These are phyloP conservation scores for Suillus weaverae DNA, from an alignment of 768 basidiomycete species.

Conservation along the genomic window DNA sequence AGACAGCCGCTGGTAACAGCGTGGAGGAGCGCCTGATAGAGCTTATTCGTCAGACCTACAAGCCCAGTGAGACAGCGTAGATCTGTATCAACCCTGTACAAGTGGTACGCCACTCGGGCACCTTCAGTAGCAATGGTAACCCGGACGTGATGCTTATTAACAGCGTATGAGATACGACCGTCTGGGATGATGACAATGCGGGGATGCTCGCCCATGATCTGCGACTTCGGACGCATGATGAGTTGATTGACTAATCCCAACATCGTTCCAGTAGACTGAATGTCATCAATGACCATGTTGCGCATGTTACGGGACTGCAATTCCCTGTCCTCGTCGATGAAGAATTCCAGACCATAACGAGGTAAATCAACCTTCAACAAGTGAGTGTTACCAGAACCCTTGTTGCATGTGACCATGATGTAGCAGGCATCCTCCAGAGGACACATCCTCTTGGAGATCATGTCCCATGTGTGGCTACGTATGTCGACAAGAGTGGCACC, in stretches of 20 bases:
- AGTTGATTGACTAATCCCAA: conserved; percentile 43
- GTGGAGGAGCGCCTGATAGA: conserved; percentile 46
- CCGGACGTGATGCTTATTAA: conserved; percentile 18
- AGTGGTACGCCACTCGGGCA: conserved; percentile 21
- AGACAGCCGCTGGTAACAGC: conserved; percentile 40
- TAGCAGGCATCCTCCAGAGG: conserved; percentile 25
- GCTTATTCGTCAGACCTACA: conserved; percentile 25
- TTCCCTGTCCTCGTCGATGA: conserved; percentile 30
- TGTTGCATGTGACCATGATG: conserved; percentile 22
- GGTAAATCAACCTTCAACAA: conserved; percentile 36
- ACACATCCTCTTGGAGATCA: conserved; percentile 24
- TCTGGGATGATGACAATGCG: conserved; percentile 40
- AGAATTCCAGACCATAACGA: conserved; percentile 44
- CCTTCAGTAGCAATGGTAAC: conserved; percentile 12
- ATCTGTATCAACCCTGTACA: conserved; percentile 31
- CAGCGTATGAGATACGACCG: conserved; percentile 24
- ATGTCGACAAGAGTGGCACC: conserved; percentile 25
- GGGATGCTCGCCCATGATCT: conserved; percentile 4
- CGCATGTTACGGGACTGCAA: conserved; percentile 45
- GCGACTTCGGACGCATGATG: conserved; percentile 36
- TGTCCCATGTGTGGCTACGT: conserved; percentile 26
- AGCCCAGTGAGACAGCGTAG: conserved; percentile 31
- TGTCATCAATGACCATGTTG: conserved; percentile 40
- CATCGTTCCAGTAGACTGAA: conserved; percentile 45
- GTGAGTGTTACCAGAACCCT: neutral